Conservation (phyloP, 176 grass and related monocot genomes). For the Eragrostis nindensis region DNA sequence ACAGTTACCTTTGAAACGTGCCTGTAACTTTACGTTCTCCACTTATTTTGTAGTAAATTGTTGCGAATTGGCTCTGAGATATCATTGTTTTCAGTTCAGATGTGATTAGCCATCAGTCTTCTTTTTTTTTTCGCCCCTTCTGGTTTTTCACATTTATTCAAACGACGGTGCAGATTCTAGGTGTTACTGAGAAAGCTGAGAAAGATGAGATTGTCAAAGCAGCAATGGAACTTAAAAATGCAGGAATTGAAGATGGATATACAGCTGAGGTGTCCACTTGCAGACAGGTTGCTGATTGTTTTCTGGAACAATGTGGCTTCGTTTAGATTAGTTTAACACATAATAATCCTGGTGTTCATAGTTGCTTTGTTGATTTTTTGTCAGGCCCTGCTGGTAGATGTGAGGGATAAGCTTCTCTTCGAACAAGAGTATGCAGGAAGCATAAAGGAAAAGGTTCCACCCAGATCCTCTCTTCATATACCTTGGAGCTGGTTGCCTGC, state of each 20-base stretch:
- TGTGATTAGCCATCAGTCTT: neutral
- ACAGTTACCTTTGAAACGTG: neutral
- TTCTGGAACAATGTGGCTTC: slow-evolving; percentile 21
- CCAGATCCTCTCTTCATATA: slow-evolving; percentile 73
- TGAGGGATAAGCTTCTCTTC: slow-evolving; percentile 97
- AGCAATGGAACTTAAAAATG: slow-evolving; percentile 77
- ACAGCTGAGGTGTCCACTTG: slow-evolving; percentile 55
- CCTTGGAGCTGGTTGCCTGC: slow-evolving; percentile 92
- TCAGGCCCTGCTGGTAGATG: slow-evolving; percentile 85
- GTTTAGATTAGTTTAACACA: neutral
- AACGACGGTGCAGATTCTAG: slow-evolving; percentile 71
- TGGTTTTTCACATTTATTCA: slow-evolving; percentile 8
- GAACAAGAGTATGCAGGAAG: slow-evolving; percentile 88
- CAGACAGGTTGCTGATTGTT: slow-evolving; percentile 62
- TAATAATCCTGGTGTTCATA: slow-evolving; percentile 20
- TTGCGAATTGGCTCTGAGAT: neutral
- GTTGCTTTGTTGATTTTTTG: slow-evolving; percentile 28
- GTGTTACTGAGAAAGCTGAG: slow-evolving; percentile 84
- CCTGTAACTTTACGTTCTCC: neutral
- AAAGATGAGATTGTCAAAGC: slow-evolving; percentile 98
- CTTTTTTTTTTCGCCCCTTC: neutral
- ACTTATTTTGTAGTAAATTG: neutral
- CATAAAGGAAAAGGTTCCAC: slow-evolving; percentile 77
- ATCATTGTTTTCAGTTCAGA: neutral
- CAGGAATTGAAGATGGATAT: slow-evolving; percentile 85